Evolutionary conservation across 805 yeast genomes (phyloP).

Genomic region (Metschnikowia cubensis): DNA sequence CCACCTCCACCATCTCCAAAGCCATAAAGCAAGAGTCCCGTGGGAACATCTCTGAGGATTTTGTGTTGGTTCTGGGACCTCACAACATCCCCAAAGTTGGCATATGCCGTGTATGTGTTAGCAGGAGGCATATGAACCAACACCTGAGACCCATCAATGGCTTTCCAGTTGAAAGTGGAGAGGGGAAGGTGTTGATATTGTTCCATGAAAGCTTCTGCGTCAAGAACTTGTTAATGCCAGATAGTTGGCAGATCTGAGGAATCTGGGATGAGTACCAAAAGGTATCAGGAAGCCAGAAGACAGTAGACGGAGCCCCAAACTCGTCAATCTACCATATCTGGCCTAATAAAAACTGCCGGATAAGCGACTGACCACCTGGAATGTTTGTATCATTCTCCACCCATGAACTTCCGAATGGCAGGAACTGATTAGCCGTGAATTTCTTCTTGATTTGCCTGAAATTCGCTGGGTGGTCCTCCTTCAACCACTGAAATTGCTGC

Average conservation of each 20-base stretch:
- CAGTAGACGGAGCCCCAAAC: slow-evolving; percentile 70
- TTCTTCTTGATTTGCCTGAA: slow-evolving; percentile 62
- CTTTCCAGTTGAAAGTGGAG: slow-evolving; percentile 91
- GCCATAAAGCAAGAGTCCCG: slow-evolving; percentile 80
- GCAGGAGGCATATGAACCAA: slow-evolving; percentile 98
- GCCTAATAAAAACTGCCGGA: slow-evolving; percentile 85
- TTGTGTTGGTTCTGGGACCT: slow-evolving; percentile 80
- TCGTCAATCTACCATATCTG: slow-evolving; percentile 78
- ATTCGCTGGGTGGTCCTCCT: slow-evolving; percentile 79
- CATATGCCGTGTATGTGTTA: slow-evolving; percentile 90
- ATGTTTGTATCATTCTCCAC: slow-evolving; percentile 95
- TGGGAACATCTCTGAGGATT: slow-evolving; percentile 73
- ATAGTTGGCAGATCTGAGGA: slow-evolving; percentile 87
- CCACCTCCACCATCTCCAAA: slow-evolving; percentile 99
- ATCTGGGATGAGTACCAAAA: slow-evolving; percentile 95
- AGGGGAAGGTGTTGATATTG: slow-evolving; percentile 84
- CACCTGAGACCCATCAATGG: slow-evolving; percentile 89
- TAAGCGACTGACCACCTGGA: slow-evolving; percentile 90
- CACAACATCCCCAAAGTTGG: slow-evolving; percentile 88
- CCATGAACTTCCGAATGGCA: slow-evolving; percentile 97
- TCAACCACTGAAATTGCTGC: slow-evolving; percentile 92
- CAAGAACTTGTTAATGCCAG: slow-evolving; percentile 78
- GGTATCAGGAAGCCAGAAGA: slow-evolving; percentile 96
- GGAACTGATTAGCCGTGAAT: slow-evolving; percentile 66
- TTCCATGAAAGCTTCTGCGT: slow-evolving; percentile 97